These are phyloP conservation scores for Monascus purpureus DNA, from an alignment of 495 filamentous ascomycete genomes.

Conservation along the genomic window DNA sequence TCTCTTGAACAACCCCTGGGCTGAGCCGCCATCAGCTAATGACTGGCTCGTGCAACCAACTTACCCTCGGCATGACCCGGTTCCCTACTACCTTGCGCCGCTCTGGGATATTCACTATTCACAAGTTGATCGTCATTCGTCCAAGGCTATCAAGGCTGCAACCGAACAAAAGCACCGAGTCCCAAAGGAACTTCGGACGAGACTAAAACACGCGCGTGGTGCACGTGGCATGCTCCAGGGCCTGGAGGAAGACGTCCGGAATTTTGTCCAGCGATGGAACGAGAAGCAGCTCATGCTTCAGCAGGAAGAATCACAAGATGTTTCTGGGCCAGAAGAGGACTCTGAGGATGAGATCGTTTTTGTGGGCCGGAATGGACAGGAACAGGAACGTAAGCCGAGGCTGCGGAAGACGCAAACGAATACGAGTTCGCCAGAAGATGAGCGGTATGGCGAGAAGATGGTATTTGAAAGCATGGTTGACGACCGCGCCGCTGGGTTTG, in stretches of 20 bases:
- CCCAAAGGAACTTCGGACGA: constrained; percentile 39
- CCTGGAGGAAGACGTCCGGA: constrained; percentile 48
- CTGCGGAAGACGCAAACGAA: constrained; percentile 21
- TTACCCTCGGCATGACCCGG: constrained; percentile 49
- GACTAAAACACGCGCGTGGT: constrained; percentile 55
- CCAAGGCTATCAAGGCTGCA: constrained; percentile 22
- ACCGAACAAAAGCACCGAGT: constrained; percentile 27
- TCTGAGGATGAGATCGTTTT: constrained; percentile 91
- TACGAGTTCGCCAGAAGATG: constrained; percentile 28
- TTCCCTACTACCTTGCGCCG: constrained; percentile 82
- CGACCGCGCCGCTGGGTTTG: constrained; percentile 66
- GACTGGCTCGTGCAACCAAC: constrained; percentile 77
- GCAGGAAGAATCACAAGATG: constrained; percentile 35
- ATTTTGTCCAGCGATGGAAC: constrained; percentile 48
- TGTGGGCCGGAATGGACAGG: constrained; percentile 62
- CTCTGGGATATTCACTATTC: constrained; percentile 67
- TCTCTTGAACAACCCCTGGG: constrained; percentile 76
- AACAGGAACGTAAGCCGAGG: constrained; percentile 41
- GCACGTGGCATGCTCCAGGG: constrained; percentile 52
- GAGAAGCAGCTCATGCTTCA: constrained; percentile 23
- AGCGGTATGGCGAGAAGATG: constrained; percentile 59
- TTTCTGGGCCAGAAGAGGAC: constrained; percentile 36
- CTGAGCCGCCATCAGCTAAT: constrained; percentile 57
- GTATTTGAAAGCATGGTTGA: constrained; percentile 63
- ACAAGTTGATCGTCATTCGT: constrained; percentile 21